A percentile compares a stretch with the other conserved stretches of the same genome.
Evolutionary conservation across 192 early-diverging fungal species (phyloP).

Genomic region (Rhizoclosmatium globosum): DNA sequence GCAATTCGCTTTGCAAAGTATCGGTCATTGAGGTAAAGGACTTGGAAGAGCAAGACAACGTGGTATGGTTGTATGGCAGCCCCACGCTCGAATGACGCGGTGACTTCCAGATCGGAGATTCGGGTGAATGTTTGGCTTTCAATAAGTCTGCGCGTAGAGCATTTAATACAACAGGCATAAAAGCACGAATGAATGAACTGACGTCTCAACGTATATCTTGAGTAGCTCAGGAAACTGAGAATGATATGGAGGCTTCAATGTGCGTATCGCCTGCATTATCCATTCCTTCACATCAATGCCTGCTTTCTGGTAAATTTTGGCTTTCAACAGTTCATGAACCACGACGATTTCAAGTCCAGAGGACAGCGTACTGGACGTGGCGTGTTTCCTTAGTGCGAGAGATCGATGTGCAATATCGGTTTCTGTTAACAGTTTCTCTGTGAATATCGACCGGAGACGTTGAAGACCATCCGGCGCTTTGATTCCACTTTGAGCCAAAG

Average conservation of each 20-base stretch:
- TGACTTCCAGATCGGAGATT: conserved; percentile 27
- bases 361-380: background rate
- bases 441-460: conserved; percentile 23
- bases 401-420: conserved; percentile 30
- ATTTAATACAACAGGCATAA: background rate
- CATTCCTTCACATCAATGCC: conserved; percentile 36
- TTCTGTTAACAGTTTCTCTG: conserved; percentile 27
- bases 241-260: conserved; percentile 13
- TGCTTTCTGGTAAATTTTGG: conserved; percentile 13
- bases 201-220: conserved; percentile 31
- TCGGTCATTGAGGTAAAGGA: conserved; percentile 21
- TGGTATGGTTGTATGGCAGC: background rate
- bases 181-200: background rate
- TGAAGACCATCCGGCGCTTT: conserved; percentile 17
- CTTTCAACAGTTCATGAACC: conserved; percentile 38
- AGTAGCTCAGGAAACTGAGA: conserved; percentile 16
- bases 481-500: background rate
- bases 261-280: conserved; percentile 16
- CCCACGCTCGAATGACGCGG: background rate
- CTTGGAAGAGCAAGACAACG: conserved; percentile 28
- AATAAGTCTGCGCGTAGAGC: conserved; percentile 3
- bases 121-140: conserved; percentile 1
- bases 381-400: background rate
- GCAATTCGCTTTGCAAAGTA: conserved; percentile 15
- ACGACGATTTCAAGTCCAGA: conserved; percentile 3